Base-by-base conservation (phyloP, 257 asterid genomes). In the Nicotiana benthamiana region DNA sequence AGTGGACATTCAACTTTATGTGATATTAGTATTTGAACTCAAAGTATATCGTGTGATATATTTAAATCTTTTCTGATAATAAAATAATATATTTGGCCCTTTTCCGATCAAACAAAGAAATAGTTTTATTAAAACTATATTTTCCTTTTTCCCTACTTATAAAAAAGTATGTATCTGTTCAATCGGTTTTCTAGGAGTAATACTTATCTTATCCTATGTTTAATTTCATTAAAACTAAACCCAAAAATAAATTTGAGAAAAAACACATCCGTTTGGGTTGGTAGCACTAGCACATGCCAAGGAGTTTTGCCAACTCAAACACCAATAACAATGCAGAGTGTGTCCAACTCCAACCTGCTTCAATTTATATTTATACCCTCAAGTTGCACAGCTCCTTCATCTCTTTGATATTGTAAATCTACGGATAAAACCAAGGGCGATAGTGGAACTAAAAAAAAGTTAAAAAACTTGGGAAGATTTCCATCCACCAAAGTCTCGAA, bases 221-320 rank as follows among this genome's bases (percentile, higher is more conserved):
- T 27, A 62, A 62, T 62, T 60, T 60, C 66, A 60, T 22, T 4
- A 62, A 62, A 26, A 24, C 6, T 10, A 61, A 61, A 11, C 18
- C 7, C 4, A 60, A 18, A 18, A 56, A 8, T 53, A 53, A 4
- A 53, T 20, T 68, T 40, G 12, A 13, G 2, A 16, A 56, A n/a
- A 20, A 3, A 20, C 36, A 8, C 28, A 59, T 20, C 22, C 60
- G 15, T 12, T 68, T 72, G 4, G 34, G 77, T 72, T 72, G 78
- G 60, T 72, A 48, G 61, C 61, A 72, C 61, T 72, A 48, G 61
- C 61, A 72, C 61, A 46, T 46, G 60, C 36, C 26, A 24, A 24
- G 24, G 60, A 72, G 40, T 46, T 72, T 70, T 72, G 40, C 78
- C 78, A 72, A 72, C 78, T 48, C 78, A 72, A 72, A 72, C 40